Base-by-base conservation (phyloP, 257 asterid genomes). In the Coffea eugenioides region DNA sequence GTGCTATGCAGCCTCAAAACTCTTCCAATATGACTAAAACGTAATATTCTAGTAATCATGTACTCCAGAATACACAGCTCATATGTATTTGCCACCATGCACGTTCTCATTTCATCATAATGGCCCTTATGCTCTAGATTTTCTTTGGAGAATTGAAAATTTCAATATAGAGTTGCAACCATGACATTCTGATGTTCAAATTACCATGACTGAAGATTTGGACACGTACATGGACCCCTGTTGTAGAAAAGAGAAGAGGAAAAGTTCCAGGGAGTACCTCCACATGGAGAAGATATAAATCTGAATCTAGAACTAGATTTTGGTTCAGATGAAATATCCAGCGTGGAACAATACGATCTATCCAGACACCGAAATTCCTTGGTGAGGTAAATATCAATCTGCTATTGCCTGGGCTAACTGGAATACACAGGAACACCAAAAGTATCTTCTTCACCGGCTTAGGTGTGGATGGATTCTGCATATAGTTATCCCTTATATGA, bases 391-490 rank as follows among this genome's bases (percentile, higher is more conserved):
- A 90, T 82, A 93, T 93, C 81, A 93, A 54, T 83, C 98, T 90
- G 95, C 98, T 92, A 52, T 91, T 71, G 39, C 98, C 97, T 3
- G 98, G 98, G 84, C 96, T 88, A 54, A 93, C 98, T 48, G 98
- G 98, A 81, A 92, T 80, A 80, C 97, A 92, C 74, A 79, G 84
- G 89, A 93, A 93, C 64, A 87, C 85, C 79, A 90, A 88, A 69
- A 87, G 57, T 4, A 81, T 82, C 81, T 66, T 87, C 79, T 86
- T 90, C 46, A 76, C 69, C 3, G 84, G 81, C 18, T 81, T 69
- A 15, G 87, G 80, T 25, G 83, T 74, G 78, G 85, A 21, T 70
- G 82, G 23, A 78, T 74, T 87, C 97, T 92, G 93, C 86, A 79
- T 39, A 73, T 76, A 70, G 71, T 76, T 81, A 82, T 77, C 69